Conservation (phyloP, 2,329 filamentous ascomycete genomes). For the Colletotrichum trifolii region DNA sequence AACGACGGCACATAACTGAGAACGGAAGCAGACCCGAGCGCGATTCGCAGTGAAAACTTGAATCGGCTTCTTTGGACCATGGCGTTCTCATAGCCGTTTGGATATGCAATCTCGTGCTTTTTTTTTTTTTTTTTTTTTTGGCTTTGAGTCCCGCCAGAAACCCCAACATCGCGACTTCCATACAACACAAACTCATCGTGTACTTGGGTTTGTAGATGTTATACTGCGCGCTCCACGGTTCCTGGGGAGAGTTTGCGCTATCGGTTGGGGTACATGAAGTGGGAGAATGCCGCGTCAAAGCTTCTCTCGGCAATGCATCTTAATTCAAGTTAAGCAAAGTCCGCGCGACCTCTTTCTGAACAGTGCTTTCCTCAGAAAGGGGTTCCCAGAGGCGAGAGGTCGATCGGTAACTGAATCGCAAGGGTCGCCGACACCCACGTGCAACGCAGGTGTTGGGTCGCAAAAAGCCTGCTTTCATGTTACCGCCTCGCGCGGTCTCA, state of each 20-base stretch:
- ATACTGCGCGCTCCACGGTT: neutral
- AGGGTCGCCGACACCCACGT: constrained; percentile 23
- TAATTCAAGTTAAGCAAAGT: constrained; percentile 19
- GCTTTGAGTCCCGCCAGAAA: too few species aligned
- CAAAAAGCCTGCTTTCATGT: constrained; percentile 10
- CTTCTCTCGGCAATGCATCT: constrained; percentile 27
- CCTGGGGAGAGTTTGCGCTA: constrained; percentile 5
- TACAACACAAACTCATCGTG: neutral
- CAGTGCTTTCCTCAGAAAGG: constrained; percentile 10
- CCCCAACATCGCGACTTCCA: too few species aligned
- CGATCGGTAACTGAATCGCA: neutral
- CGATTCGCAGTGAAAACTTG: constrained; percentile 1
- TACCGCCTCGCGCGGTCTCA: constrained; percentile 21
- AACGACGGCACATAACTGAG: constrained; percentile 30
- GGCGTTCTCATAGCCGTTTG: too few species aligned
- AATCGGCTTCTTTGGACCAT: too few species aligned
- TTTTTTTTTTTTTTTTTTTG: too few species aligned
- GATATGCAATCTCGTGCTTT: too few species aligned
- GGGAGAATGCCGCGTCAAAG: constrained; percentile 27
- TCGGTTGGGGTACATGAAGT: constrained; percentile 21
- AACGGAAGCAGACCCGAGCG: constrained; percentile 1
- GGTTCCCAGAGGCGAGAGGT: constrained; percentile 1
- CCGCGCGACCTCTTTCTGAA: constrained; percentile 15
- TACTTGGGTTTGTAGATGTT: neutral
- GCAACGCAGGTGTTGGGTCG: constrained; percentile 1